Evolutionary conservation across 2,329 filamentous ascomycete species (phyloP).

Genomic region (Aspergillus ibericus): DNA sequence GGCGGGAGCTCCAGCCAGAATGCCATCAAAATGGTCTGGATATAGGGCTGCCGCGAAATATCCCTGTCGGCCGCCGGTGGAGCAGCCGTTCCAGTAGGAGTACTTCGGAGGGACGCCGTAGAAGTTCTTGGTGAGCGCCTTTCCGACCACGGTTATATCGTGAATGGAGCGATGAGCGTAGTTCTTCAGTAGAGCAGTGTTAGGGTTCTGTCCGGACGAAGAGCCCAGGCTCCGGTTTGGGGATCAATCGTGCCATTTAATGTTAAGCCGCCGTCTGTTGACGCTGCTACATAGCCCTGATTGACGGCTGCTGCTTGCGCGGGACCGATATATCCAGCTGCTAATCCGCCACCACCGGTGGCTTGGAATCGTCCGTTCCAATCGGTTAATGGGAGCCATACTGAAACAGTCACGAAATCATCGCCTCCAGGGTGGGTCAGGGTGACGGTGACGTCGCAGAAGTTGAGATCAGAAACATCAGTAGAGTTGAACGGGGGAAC

Average conservation of each 20-base stretch:
- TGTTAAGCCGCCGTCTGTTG: conserved; percentile 1
- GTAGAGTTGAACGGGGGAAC: background rate
- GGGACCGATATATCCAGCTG: conserved; percentile 2
- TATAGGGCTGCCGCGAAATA: conserved; percentile 19
- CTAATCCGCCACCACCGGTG: conserved; percentile 8
- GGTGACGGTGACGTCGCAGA: conserved; percentile 8
- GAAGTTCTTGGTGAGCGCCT: conserved; percentile 4
- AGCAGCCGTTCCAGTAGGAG: conserved; percentile 19
- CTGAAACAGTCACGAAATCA: background rate
- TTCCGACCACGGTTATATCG: conserved; percentile 6
- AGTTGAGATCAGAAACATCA: background rate
- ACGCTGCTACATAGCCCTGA: background rate
- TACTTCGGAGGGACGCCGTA: background rate
- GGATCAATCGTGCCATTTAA: background rate
- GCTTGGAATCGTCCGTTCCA: conserved; percentile 13
- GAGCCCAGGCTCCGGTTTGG: background rate
- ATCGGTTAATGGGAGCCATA: conserved; percentile 2
- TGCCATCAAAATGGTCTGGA: conserved; percentile 26
- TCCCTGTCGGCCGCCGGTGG: conserved; percentile 22
- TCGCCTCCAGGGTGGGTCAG: conserved; percentile 5
- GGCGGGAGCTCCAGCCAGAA: conserved; percentile 24
- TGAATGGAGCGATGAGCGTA: conserved; percentile 5
- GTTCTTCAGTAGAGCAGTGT: conserved; percentile 1
- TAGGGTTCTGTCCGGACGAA: background rate
- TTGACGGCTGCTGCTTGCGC: background rate